Percentiles rank a stretch among this genome's conserved stretches.
Conservation (phyloP, 345 rosid genomes). For the Acer saccharum region DNA sequence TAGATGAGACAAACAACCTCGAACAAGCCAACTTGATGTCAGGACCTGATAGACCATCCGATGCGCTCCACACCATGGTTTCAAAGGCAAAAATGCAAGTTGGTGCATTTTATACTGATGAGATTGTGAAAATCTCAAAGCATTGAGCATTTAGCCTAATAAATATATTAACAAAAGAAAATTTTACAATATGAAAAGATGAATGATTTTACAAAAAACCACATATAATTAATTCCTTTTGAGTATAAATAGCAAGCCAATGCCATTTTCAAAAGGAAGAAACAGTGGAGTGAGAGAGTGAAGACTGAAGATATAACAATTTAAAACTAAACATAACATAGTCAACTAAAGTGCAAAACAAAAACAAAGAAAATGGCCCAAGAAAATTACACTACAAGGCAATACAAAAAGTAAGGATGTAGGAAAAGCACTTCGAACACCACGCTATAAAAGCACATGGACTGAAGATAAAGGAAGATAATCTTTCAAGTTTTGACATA, state of each 20-base stretch:
- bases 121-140: not conserved
- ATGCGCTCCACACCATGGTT: not conserved
- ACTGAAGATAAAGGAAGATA: too few relatives aligned
- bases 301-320: not conserved
- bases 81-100: not conserved
- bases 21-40: not conserved
- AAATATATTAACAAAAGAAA: not conserved
- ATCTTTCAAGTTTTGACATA: too few relatives aligned
- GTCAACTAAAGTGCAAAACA: not conserved
- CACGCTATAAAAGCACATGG: too few relatives aligned
- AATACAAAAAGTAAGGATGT: too few relatives aligned
- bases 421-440: too few relatives aligned
- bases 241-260: not conserved
- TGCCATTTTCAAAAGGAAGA: not conserved
- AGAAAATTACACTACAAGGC: too few relatives aligned
- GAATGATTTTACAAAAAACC: not conserved
- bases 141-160: not conserved
- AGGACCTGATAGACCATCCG: not conserved
- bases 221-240: not conserved
- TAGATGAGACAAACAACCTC: not conserved
- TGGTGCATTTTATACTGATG: not conserved
- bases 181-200: not conserved
- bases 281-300: not conserved
- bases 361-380: not conserved
- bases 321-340: too few relatives aligned